A percentile compares a stretch with the other conserved stretches of the same genome.
Conservation (phyloP, 164 flowering plant species). For the Magnolia sinica region DNA sequence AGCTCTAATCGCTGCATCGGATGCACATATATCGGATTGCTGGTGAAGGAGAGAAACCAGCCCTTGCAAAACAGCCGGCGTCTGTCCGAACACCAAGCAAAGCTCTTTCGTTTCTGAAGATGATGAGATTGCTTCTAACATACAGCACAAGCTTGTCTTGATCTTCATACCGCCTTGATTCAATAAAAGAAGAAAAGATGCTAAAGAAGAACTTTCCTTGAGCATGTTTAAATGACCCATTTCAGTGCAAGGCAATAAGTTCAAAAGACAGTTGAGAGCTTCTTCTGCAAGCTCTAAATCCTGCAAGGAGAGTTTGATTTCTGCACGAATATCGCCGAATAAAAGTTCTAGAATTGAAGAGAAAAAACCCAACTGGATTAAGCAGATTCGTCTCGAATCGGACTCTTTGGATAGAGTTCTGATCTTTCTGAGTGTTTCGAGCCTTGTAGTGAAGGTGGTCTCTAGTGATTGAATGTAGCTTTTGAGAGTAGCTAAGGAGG, state of each 20-base stretch:
- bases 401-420: slow-evolving; percentile 27
- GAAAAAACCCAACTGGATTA: slow-evolving; percentile 49
- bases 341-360: slow-evolving; percentile 30
- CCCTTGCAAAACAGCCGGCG: slow-evolving; percentile 16
- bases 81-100: slow-evolving; percentile 26
- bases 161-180: slow-evolving; percentile 30
- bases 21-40: slow-evolving; percentile 19
- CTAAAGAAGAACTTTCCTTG: slow-evolving; percentile 26
- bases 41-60: slow-evolving; percentile 25
- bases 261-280: slow-evolving; percentile 43
- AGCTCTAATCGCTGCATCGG: slow-evolving; percentile 37
- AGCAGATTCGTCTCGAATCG: slow-evolving; percentile 19
- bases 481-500: slow-evolving; percentile 29
- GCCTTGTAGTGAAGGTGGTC: slow-evolving; percentile 21
- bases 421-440: slow-evolving; percentile 33
- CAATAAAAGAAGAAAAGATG: slow-evolving; percentile 32
- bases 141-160: slow-evolving; percentile 40
- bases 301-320: slow-evolving; percentile 8
- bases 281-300: slow-evolving; percentile 32
- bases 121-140: slow-evolving; percentile 41
- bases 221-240: slow-evolving; percentile 34
- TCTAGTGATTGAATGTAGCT: slow-evolving; percentile 23
- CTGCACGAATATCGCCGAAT: slow-evolving; percentile 19
- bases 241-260: slow-evolving; percentile 32
- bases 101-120: slow-evolving; percentile 35